Conservation (phyloP, 371 early-diverging fungal species). For the Umbelopsis sp. region DNA sequence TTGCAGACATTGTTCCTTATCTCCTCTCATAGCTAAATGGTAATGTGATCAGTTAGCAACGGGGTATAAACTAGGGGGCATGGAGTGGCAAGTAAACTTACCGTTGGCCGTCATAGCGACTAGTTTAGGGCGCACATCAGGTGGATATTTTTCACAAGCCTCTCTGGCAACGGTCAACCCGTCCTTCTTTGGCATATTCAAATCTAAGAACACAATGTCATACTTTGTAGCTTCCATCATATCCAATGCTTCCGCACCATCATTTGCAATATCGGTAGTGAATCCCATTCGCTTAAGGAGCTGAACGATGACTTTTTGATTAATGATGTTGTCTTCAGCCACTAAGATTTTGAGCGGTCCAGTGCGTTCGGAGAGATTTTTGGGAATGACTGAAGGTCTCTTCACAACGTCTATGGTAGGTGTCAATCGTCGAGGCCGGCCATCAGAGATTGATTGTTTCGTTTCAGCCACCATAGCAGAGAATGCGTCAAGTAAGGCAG, state of each 20-base stretch:
- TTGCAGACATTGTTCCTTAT: conserved; percentile 22
- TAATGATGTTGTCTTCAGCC: conserved; percentile 20
- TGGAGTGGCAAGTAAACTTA: not conserved
- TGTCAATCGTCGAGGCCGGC: not conserved
- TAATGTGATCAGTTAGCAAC: not conserved
- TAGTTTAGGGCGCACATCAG: conserved; percentile 12
- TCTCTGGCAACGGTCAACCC: conserved; percentile 16
- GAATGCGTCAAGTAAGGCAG: conserved; percentile 12
- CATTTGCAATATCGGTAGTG: conserved; percentile 19
- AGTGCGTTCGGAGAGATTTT: not conserved
- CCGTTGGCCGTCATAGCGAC: conserved; percentile 23
- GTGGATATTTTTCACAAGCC: not conserved
- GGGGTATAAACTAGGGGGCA: not conserved
- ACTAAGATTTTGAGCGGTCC: conserved; percentile 17
- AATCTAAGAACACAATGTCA: conserved; percentile 21
- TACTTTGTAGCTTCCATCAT: conserved; percentile 7
- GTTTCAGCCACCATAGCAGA: not conserved
- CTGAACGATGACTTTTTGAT: conserved; percentile 20
- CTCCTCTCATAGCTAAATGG: conserved; percentile 19
- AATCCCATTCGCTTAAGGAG: conserved; percentile 19
- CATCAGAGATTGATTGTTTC: not conserved
- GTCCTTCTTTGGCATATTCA: conserved; percentile 22
- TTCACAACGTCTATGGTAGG: not conserved
- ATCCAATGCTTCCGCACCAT: conserved; percentile 18
- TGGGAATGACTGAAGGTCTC: conserved; percentile 1